Base-by-base conservation (phyloP, 1,284 basidiomycete genomes). In the Cryptococcus jaspeensis region DNA sequence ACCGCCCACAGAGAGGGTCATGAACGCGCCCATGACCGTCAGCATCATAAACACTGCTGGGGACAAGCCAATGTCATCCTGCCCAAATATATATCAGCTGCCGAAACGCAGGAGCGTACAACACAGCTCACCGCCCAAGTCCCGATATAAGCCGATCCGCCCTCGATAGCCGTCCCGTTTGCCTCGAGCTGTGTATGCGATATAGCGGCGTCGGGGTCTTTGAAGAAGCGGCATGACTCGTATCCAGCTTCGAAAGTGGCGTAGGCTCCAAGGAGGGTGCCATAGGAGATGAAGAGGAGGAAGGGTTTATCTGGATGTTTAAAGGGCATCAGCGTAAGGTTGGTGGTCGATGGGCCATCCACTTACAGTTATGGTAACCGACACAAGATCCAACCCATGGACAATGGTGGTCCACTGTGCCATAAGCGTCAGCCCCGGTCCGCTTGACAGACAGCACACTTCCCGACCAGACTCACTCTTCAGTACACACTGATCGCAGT, bases 371-470 rank as follows among this genome's bases (percentile, higher is more conserved):
- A 70, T 88, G 82, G 75, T 89, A 85, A 6, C 90, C 90, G 51
- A 94, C 83, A 74, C 91, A 94, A 70, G 83, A 87, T 40, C 84
- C 88, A 15, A 93, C 78, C 91, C 91, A 94, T 3, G 87, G 87
- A 70, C 91, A 94, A 71, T 94, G 91, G 71, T 93, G 91, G 72
- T 94, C 90, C 59, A 65, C 63, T 65, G 53, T 50, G n/a, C 28
- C 15, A 32, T 18, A 16, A 0, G 9, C 18, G 25, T 43, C 40
- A 36, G 42, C 5, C 11, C 20, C 32, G 18, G 23, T 12, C 20
- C n/a, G 22, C 16, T 16, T 16, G 36, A 11, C 9, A 37, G 48
- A 52, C 8, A 8, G 15, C 16, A 50, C 9, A 7, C 8, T 32
- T 38, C 5, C 23, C 8, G 5, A 12, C 7, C 12, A 1, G 52